Base-by-base conservation (phyloP, 2,329 filamentous ascomycete species). In the Aspergillus aculeatus region DNA sequence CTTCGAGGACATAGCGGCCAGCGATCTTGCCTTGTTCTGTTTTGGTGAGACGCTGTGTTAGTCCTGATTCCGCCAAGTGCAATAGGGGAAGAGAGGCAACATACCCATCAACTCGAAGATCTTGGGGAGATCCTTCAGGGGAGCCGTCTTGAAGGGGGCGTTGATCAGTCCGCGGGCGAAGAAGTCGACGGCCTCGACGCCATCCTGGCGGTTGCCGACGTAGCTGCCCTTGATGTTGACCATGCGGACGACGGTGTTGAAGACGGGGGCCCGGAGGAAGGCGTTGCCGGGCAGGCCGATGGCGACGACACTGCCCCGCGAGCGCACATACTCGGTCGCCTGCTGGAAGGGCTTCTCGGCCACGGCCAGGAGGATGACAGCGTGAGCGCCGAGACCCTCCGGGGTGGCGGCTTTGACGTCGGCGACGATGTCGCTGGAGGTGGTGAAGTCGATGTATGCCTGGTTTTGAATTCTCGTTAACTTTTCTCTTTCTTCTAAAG, bases 311-410 rank as follows among this genome's bases (percentile, higher is more conserved):
- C 86, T 84, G 61, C 94, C 94, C 62, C 87, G 86, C 58, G 91
- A 85, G 61, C 94, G 90, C 63, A 96, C 89, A 78, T 97, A 96
- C 77, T 84, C 88, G 51, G 91, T 87, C 47, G 94, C 94, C 81
- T 97, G 93, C 81, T 96, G 92, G 87, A 97, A 97, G 56, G 94
- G 94, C 82, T 89, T 91, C 84, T 97, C 93, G 69, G 83, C 85
- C 55, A 91, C 92, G 62, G 94, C 93, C 62, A 97, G 86, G 49
- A 97, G 83, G 66, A 97, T 82, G 62, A 94, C 92, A 44, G 92
- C 93, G 70, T 96, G 90, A 5, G 93, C 92, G 55, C 94, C 94
- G 16, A 91, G 84, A 21, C 91, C 91, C 68, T 94, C 92, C 29
- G 85, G 79, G 1, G 91, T 96, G 29, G 88, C 88, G 50, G 86